A percentile compares a stretch with the other conserved stretches of the same genome.
phyloP scores from a whole-genome alignment of 495 filamentous ascomycete species.

The Melanomma pulvis-pyrius region DNA sequence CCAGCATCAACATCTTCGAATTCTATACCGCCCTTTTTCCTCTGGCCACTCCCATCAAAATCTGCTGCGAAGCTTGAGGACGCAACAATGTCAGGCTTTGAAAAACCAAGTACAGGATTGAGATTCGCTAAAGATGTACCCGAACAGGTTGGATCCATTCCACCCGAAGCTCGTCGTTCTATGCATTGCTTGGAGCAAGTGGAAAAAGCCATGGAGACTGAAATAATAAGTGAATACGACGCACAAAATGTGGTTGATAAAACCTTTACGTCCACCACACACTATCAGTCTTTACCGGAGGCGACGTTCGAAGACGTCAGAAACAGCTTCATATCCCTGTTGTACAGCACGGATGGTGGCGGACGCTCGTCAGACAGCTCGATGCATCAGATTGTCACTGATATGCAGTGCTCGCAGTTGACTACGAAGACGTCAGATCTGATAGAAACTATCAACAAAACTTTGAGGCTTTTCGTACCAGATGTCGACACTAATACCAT shows the following conservation, averaged over 20 bases:
- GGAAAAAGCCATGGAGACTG: conserved; percentile 13
- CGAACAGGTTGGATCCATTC: conserved; percentile 3
- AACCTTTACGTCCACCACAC: conserved; percentile 20
- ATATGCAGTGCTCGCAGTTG: conserved; percentile 6
- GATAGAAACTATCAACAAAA: conserved; percentile 1
- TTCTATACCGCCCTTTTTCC: conserved; percentile 27
- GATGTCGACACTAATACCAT: conserved; percentile 20
- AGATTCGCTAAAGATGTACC: neutral
- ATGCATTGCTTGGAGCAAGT: conserved; percentile 20
- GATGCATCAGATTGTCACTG: conserved; percentile 14
- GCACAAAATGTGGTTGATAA: conserved; percentile 7
- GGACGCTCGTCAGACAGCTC: neutral
- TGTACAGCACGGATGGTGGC: neutral
- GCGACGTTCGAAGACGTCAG: neutral
- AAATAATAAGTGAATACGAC: neutral
- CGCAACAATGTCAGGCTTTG: neutral
- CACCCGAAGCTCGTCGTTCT: neutral
- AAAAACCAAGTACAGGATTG: neutral
- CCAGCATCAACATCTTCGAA: neutral
- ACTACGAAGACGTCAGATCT: neutral
- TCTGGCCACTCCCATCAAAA: conserved; percentile 9
- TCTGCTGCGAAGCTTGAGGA: neutral
- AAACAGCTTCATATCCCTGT: neutral
- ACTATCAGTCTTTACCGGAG: conserved; percentile 24
- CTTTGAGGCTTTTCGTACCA: conserved; percentile 19